These are phyloP conservation scores for Talaromyces ruber DNA, from an alignment of 495 filamentous ascomycete species.

Conservation along the genomic window DNA sequence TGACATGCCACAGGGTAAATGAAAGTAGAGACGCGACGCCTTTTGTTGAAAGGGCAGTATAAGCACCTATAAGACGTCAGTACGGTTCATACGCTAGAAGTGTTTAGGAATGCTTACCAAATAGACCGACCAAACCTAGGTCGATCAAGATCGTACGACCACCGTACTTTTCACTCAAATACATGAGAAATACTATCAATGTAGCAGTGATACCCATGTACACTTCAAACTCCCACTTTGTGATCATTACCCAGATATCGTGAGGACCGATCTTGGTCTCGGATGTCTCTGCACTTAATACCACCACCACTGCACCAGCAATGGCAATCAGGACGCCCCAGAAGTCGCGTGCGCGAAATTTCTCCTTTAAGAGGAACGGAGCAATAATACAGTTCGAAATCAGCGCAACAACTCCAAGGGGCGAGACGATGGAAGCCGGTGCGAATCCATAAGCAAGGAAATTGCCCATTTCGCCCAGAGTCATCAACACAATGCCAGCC, in stretches of 20 bases:
- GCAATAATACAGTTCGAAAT: conserved; percentile 96
- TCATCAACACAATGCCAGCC: conserved; percentile 85
- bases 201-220: conserved; percentile 70
- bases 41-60: conserved; percentile 92
- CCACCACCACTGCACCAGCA: conserved; percentile 82
- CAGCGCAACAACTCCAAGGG: conserved; percentile 87
- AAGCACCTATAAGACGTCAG: conserved; percentile 57
- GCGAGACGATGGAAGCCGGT: conserved; percentile 96
- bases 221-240: conserved; percentile 80
- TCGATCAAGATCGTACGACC: conserved; percentile 83
- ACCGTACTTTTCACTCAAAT: conserved; percentile 75
- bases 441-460: conserved; percentile 98
- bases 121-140: conserved; percentile 83
- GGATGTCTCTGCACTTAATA: conserved; percentile 80
- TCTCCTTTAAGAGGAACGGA: conserved; percentile 83
- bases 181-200: conserved; percentile 68
- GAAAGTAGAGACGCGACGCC: conserved; percentile 92
- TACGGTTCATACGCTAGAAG: conserved; percentile 8
- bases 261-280: conserved; percentile 87
- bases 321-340: conserved; percentile 82
- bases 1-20: conserved; percentile 73
- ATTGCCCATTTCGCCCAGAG: conserved; percentile 87
- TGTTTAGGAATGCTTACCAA: conserved; percentile 51
- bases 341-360: conserved; percentile 75
- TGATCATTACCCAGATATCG: conserved; percentile 84